Percentiles rank a stretch among this genome's conserved stretches.
phyloP scores from a whole-genome alignment of 2,329 filamentous ascomycete species.

The Pseudopyrenochaeta lycopersici region DNA sequence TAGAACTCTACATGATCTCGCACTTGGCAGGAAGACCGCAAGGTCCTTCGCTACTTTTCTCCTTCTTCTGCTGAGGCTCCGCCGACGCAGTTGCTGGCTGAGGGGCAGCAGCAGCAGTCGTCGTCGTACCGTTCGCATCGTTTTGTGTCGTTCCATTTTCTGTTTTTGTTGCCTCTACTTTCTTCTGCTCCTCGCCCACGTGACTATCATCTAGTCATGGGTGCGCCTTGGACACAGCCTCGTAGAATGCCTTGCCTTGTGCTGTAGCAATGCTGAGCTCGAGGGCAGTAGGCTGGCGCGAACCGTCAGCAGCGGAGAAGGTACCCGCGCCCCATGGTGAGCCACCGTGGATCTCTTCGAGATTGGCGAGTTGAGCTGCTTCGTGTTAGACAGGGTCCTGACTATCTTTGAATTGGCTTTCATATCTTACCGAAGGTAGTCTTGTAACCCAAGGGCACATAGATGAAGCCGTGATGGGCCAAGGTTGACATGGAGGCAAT shows the following conservation, averaged over 20 bases:
- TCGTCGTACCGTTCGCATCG: conserved; percentile 14
- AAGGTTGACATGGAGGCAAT: conserved; percentile 85
- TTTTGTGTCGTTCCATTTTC: neutral
- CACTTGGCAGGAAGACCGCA: conserved; percentile 83
- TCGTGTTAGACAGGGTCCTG: conserved; percentile 1
- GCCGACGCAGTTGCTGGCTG: conserved; percentile 5
- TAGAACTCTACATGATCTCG: conserved; percentile 63
- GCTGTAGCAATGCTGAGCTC: conserved; percentile 82
- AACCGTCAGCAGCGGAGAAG: conserved; percentile 81
- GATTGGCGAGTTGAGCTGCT: conserved; percentile 67
- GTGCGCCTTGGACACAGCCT: conserved; percentile 74
- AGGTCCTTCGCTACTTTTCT: conserved; percentile 68
- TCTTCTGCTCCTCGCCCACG: conserved; percentile 11
- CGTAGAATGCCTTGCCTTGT: conserved; percentile 88
- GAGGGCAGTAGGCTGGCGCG: conserved; percentile 76
- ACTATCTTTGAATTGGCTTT: neutral
- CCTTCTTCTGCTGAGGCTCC: conserved; percentile 40
- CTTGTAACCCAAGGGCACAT: conserved; percentile 93
- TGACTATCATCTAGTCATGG: conserved; percentile 77
- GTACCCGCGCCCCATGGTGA: conserved; percentile 94
- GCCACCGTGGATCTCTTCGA: conserved; percentile 85
- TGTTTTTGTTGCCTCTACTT: conserved; percentile 11
- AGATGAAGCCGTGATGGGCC: conserved; percentile 93
- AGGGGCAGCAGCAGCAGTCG: conserved; percentile 26
- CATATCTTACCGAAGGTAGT: conserved; percentile 69